These are phyloP conservation scores for Apostasia ramifera DNA, from an alignment of 106 monocot genomes.

Conservation along the genomic window DNA sequence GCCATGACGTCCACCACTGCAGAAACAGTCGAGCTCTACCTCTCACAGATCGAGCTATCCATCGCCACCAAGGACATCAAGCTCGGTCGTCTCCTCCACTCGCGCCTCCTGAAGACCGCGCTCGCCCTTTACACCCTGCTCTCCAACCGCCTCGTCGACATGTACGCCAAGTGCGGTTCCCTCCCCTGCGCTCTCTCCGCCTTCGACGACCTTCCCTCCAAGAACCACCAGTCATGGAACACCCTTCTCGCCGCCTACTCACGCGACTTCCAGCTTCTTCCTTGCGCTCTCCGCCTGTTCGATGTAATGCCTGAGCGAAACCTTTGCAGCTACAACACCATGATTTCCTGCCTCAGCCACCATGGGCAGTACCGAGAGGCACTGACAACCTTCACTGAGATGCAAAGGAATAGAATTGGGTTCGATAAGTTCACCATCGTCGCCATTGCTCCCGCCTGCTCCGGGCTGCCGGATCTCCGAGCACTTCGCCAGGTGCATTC, in stretches of 20 bases:
- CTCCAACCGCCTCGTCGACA: constrained; percentile 49
- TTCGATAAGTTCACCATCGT: constrained; percentile 60
- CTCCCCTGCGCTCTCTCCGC: constrained; percentile 8
- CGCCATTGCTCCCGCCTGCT: constrained; percentile 27
- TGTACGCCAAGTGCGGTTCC: constrained; percentile 31
- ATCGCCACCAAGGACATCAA: constrained; percentile 20
- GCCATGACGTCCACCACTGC: background rate
- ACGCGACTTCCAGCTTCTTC: constrained; percentile 12
- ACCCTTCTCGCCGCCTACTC: constrained; percentile 28
- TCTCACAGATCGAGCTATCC: constrained; percentile 27
- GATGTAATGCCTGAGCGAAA: constrained; percentile 41
- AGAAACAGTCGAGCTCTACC: constrained; percentile 10
- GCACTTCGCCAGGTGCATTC: constrained; percentile 39
- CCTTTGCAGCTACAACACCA: constrained; percentile 40
- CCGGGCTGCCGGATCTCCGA: constrained; percentile 11
- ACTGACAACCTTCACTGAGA: constrained; percentile 17
- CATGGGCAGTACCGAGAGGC: constrained; percentile 18
- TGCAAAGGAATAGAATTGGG: constrained; percentile 11
- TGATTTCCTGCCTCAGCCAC: constrained; percentile 33
- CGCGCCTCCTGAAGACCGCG: constrained; percentile 41
- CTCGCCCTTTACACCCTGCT: constrained; percentile 45
- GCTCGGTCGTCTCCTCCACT: constrained; percentile 31
- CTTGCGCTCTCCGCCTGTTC: constrained; percentile 19
- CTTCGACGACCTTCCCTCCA: constrained; percentile 30
- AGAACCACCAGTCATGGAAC: constrained; percentile 52